Evolutionary conservation across 2,329 filamentous ascomycete genomes (phyloP).

Genomic region (Beauveria varroae): DNA sequence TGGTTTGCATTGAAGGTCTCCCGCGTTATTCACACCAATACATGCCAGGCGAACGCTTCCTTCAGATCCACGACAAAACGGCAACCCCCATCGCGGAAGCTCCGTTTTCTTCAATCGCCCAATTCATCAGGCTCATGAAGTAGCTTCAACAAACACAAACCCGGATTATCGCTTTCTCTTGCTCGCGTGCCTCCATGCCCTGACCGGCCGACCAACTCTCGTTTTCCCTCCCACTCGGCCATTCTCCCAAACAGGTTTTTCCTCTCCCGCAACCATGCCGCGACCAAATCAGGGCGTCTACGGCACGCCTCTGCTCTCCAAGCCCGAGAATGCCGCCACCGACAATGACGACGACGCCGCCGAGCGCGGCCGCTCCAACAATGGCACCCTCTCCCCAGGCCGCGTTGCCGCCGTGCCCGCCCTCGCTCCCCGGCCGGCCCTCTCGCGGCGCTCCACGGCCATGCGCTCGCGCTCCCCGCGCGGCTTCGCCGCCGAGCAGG

Average conservation of each 20-base stretch:
- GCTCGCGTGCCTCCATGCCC: conserved; percentile 1
- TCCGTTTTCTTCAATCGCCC: not conserved
- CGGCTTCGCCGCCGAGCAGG: conserved; percentile 25
- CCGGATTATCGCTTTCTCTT: not conserved
- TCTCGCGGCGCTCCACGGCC: conserved; percentile 44
- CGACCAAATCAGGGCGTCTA: conserved; percentile 39
- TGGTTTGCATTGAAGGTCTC: not conserved
- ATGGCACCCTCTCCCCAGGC: conserved; percentile 16
- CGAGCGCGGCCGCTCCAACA: conserved; percentile 20
- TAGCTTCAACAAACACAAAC: not conserved
- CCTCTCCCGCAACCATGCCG: conserved; percentile 26
- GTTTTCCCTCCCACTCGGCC: not conserved
- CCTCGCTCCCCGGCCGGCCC: conserved; percentile 18
- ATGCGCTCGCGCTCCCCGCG: conserved; percentile 75
- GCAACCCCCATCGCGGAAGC: not conserved
- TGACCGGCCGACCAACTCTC: not conserved
- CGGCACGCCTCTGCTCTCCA: conserved; percentile 33
- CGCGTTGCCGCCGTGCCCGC: conserved; percentile 21
- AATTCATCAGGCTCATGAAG: not conserved
- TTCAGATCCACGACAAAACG: not conserved
- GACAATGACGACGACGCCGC: conserved; percentile 15
- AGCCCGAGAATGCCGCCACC: conserved; percentile 20
- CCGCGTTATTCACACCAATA: not conserved
- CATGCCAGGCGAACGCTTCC: not conserved
- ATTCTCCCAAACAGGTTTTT: too few species aligned